Conservation (phyloP, 2,329 filamentous ascomycete genomes). For the Botrytis byssoidea region DNA sequence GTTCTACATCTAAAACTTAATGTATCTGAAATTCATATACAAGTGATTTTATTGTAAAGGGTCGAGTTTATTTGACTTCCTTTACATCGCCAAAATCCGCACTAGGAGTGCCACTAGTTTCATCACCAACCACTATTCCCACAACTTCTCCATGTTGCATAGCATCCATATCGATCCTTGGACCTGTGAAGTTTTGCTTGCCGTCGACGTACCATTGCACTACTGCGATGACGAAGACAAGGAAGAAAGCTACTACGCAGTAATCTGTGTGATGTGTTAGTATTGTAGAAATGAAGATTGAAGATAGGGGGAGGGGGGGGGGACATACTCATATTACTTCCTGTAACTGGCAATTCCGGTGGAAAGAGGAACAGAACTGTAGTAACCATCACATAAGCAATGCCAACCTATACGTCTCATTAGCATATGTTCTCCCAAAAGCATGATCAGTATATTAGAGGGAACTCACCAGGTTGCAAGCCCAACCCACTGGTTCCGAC, state of each 20-base stretch:
- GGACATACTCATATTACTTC: constrained; percentile 57
- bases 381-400: constrained; percentile 57
- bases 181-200: constrained; percentile 54
- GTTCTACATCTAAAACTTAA: neutral
- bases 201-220: constrained; percentile 61
- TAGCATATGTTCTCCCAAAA: constrained; percentile 15
- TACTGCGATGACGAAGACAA: constrained; percentile 42
- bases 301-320: too few relatives aligned
- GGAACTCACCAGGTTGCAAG: constrained; percentile 50
- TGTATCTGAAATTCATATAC: neutral
- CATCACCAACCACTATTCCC: constrained; percentile 20
- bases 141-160: constrained; percentile 35
- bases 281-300: neutral
- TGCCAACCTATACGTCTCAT: constrained; percentile 42
- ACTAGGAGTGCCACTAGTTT: neutral
- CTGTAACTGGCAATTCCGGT: constrained; percentile 55
- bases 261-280: constrained; percentile 25
- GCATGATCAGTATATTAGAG: constrained; percentile 31
- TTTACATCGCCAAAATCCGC: neutral
- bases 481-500: constrained; percentile 55
- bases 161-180: constrained; percentile 44
- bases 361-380: constrained; percentile 65
- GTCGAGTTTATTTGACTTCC: neutral
- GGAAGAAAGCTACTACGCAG: constrained; percentile 44
- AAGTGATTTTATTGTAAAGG: neutral